Conservation (phyloP, 2,329 filamentous ascomycete species). For the Arthrinium puccinioides region DNA sequence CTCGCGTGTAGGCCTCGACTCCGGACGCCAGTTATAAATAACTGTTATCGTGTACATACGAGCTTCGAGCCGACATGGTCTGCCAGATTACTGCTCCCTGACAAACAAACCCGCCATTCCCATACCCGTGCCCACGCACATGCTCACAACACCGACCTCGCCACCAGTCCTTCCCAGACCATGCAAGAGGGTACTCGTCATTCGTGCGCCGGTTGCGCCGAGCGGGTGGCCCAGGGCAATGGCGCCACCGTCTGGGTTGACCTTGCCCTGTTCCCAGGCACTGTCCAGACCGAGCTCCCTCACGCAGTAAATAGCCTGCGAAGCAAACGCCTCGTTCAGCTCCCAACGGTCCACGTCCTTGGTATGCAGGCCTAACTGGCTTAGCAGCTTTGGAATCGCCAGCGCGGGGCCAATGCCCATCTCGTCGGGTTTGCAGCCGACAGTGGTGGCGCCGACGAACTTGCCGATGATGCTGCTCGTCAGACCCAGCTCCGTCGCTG, state of each 20-base stretch:
- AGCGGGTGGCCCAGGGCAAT: constrained; percentile 92
- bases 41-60: too few relatives aligned
- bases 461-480: constrained; percentile 66
- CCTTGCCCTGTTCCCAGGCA: constrained; percentile 55
- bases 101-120: constrained; percentile 65
- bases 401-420: constrained; percentile 89
- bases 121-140: constrained; percentile 85
- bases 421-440: constrained; percentile 79
- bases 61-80: too few relatives aligned
- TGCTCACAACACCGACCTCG: constrained; percentile 78
- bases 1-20: too few relatives aligned
- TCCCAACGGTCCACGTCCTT: constrained; percentile 81
- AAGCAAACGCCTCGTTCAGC: constrained; percentile 79
- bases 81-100: constrained; percentile 48
- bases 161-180: constrained; percentile 63
- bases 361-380: constrained; percentile 55
- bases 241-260: constrained; percentile 89
- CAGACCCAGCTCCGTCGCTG: constrained; percentile 67
- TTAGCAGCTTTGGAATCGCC: constrained; percentile 77
- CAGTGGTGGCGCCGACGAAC: constrained; percentile 70
- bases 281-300: constrained; percentile 60
- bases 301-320: constrained; percentile 63
- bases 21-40: too few relatives aligned
- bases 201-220: constrained; percentile 78
- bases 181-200: constrained; percentile 63